Percentiles rank a stretch among this genome's conserved stretches.
These are phyloP conservation scores for Coriolopsis trogii DNA, from an alignment of 1,284 basidiomycete species.

Conservation along the genomic window DNA sequence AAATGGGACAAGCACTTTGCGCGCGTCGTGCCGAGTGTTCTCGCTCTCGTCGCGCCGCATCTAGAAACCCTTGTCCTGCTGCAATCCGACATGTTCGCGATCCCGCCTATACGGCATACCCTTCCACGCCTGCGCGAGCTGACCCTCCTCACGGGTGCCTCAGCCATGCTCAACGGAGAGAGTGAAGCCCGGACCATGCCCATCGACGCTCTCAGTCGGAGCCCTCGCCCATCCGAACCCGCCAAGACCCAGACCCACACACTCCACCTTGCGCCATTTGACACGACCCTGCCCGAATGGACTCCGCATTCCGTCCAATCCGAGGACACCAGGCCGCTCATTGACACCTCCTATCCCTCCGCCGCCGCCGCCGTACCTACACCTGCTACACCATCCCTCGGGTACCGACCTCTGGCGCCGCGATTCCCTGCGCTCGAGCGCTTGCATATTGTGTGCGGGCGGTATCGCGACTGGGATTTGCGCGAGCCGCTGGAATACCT, in stretches of 20 bases:
- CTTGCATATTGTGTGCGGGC: slow-evolving; percentile 21
- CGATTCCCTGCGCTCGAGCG: slow-evolving; percentile 23
- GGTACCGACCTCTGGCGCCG: background rate
- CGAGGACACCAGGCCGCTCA: no score
- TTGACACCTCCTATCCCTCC: no score
- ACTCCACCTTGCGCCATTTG: no score
- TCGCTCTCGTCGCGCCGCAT: slow-evolving; percentile 13
- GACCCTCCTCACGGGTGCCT: slow-evolving; percentile 20
- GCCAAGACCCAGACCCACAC: no score
- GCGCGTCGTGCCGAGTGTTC: slow-evolving; percentile 10
- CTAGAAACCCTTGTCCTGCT: slow-evolving; percentile 20
- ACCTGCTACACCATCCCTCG: slow-evolving; percentile 5
- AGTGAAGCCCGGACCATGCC: no score
- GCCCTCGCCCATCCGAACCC: no score
- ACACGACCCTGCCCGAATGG: no score
- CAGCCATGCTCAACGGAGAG: slow-evolving; percentile 18
- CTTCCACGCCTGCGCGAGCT: slow-evolving; percentile 21
- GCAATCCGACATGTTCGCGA: slow-evolving; percentile 17
- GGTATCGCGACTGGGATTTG: slow-evolving; percentile 19
- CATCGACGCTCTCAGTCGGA: no score
- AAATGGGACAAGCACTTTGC: slow-evolving; percentile 18
- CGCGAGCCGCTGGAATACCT: slow-evolving; percentile 17
- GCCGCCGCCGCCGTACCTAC: background rate
- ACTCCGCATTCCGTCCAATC: no score
- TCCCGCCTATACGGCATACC: slow-evolving; percentile 8